These are phyloP conservation scores for Phaeodactylum tricornutum DNA, from an alignment of 108 stramenopile species.

Conservation along the genomic window DNA sequence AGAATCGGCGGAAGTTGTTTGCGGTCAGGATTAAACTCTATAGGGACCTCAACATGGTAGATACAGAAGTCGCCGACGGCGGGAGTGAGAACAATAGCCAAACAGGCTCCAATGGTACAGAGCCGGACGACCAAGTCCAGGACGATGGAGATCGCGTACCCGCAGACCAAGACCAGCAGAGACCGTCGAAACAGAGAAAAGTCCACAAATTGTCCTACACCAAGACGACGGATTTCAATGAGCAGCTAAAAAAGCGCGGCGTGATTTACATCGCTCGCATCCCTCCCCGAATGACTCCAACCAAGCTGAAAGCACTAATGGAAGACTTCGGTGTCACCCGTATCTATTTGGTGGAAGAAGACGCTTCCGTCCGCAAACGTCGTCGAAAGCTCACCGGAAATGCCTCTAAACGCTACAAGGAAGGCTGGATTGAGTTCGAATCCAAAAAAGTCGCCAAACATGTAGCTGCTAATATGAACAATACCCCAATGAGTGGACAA, in stretches of 20 bases:
- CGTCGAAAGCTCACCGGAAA: conserved; percentile 57
- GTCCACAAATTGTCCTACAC: conserved; percentile 11
- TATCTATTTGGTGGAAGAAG: conserved; percentile 91
- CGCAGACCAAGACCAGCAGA: background rate
- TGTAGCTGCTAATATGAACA: conserved; percentile 77
- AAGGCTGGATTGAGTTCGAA: conserved; percentile 97
- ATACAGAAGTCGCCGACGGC: background rate
- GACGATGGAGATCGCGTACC: background rate
- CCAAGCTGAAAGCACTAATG: conserved; percentile 87
- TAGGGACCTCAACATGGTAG: no score
- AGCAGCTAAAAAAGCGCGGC: conserved; percentile 59
- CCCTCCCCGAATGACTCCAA: conserved; percentile 93
- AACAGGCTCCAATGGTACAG: background rate
- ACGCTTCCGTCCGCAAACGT: conserved; percentile 64
- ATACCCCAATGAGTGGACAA: conserved; percentile 68
- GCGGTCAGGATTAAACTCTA: no score
- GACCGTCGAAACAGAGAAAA: background rate
- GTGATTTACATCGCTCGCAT: conserved; percentile 91
- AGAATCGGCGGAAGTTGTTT: no score
- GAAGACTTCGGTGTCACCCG: conserved; percentile 87
- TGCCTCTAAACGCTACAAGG: conserved; percentile 80
- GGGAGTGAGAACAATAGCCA: background rate
- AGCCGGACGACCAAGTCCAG: background rate
- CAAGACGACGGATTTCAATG: conserved; percentile 72
- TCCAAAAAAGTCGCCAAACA: conserved; percentile 80